Percentiles rank a stretch among this genome's conserved stretches.
Evolutionary conservation across 179 eudicot genomes (phyloP).

Genomic region (Heliamphora pulchella): DNA sequence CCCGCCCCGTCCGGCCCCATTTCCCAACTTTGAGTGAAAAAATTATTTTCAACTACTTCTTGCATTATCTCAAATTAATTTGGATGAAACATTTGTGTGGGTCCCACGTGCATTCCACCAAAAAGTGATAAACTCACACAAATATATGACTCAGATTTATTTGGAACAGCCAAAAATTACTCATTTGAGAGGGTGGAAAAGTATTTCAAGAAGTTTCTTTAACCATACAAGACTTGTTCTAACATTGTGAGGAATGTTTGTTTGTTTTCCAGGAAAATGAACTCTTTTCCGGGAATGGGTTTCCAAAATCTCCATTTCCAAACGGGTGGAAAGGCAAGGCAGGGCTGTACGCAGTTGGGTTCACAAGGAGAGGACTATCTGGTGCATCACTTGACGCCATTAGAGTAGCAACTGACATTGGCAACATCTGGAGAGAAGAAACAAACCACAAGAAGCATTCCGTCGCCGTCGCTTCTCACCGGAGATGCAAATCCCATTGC

Average conservation of each 20-base stretch:
- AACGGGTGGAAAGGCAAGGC: slow-evolving; percentile 93
- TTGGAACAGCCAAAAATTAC: background rate
- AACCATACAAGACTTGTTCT: background rate
- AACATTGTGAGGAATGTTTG: slow-evolving; percentile 10
- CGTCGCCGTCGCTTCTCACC: slow-evolving; percentile 54
- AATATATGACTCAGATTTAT: no score
- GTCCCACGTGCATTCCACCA: no score
- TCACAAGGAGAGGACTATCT: slow-evolving; percentile 77
- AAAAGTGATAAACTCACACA: no score
- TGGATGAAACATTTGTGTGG: no score
- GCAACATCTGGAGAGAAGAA: slow-evolving; percentile 76
- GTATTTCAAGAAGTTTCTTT: background rate
- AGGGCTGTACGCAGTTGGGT: slow-evolving; percentile 93
- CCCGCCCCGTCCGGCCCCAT: no score
- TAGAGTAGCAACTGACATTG: slow-evolving; percentile 74
- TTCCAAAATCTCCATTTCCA: slow-evolving; percentile 84
- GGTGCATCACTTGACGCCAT: slow-evolving; percentile 87
- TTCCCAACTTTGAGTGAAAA: no score
- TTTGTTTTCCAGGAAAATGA: slow-evolving; percentile 55
- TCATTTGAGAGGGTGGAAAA: background rate
- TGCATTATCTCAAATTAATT: no score
- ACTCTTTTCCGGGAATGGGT: slow-evolving; percentile 63
- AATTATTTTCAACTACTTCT: no score
- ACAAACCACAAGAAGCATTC: slow-evolving; percentile 53
- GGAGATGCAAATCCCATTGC: slow-evolving; percentile 62